These are phyloP conservation scores for Atkinsonella hypoxylon DNA, from an alignment of 2,329 filamentous ascomycete species.

Conservation along the genomic window DNA sequence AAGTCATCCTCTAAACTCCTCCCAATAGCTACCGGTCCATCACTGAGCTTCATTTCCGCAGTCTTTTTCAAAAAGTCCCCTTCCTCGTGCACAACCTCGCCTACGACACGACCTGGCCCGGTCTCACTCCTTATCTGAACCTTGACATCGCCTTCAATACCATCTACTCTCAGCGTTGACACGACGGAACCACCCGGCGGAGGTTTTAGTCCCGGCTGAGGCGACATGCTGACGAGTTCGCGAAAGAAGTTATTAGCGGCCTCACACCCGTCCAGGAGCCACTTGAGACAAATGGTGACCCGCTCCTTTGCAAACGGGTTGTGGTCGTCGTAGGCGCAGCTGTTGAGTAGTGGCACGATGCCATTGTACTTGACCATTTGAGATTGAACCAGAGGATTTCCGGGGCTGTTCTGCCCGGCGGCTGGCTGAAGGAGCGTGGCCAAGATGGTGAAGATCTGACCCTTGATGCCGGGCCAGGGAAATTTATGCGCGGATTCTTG, in stretches of 20 bases:
- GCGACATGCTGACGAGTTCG: constrained; percentile 41
- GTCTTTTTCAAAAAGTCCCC: constrained; percentile 31
- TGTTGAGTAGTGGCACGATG: constrained; percentile 77
- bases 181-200: constrained; percentile 23
- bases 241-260: constrained; percentile 62
- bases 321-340: constrained; percentile 82
- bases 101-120: constrained; percentile 8
- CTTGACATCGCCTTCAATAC: constrained; percentile 43
- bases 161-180: constrained; percentile 40
- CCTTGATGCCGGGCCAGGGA: constrained; percentile 69
- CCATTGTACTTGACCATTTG: constrained; percentile 80
- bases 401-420: constrained; percentile 43
- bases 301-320: constrained; percentile 92
- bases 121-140: constrained; percentile 34
- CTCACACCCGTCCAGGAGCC: constrained; percentile 61
- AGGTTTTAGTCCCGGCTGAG: constrained; percentile 26
- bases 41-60: constrained; percentile 27
- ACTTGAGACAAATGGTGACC: constrained; percentile 80
- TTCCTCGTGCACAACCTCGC: background rate
- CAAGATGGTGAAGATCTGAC: constrained; percentile 80
- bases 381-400: constrained; percentile 66
- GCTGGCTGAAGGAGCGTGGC: constrained; percentile 83
- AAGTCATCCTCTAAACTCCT: constrained; percentile 32
- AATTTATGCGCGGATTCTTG: constrained; percentile 54
- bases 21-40: constrained; percentile 1